phyloP scores from a whole-genome alignment of 306 rosid species.

The Gastrolobium bilobum region DNA sequence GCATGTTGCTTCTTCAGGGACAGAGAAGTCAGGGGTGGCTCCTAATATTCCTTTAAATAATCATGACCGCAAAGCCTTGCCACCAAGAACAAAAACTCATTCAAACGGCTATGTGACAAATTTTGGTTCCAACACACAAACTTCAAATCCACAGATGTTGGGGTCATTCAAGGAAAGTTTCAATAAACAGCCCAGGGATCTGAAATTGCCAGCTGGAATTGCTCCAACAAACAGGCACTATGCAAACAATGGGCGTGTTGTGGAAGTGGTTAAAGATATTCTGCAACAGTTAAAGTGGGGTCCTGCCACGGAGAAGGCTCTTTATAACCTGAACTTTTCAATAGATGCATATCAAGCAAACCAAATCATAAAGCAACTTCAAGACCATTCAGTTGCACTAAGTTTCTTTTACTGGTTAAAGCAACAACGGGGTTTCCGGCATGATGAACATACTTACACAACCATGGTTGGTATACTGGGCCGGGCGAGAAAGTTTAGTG shows the following conservation, averaged over 20 bases:
- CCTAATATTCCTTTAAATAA: slow-evolving; percentile 50
- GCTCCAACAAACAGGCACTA: slow-evolving; percentile 55
- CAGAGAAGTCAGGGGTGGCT: slow-evolving; percentile 55
- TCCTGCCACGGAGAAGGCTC: slow-evolving; percentile 78
- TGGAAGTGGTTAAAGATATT: slow-evolving; percentile 67
- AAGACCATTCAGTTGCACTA: slow-evolving; percentile 81
- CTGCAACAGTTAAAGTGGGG: slow-evolving; percentile 78
- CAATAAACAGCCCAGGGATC: slow-evolving; percentile 57
- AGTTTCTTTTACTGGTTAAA: slow-evolving; percentile 88
- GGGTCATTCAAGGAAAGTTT: slow-evolving; percentile 58
- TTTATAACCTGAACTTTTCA: slow-evolving; percentile 64
- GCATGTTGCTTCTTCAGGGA: slow-evolving; percentile 60
- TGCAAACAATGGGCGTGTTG: slow-evolving; percentile 57
- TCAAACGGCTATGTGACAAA: slow-evolving; percentile 56
- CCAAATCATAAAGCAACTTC: slow-evolving; percentile 86
- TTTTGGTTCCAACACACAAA: slow-evolving; percentile 57
- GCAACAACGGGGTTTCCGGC: slow-evolving; percentile 73
- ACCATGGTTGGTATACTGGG: slow-evolving; percentile 97
- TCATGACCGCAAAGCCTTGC: slow-evolving; percentile 56
- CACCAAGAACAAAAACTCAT: slow-evolving; percentile 64
- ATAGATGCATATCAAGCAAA: slow-evolving; percentile 89
- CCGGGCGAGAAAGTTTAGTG: slow-evolving; percentile 87
- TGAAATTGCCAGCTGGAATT: slow-evolving; percentile 58
- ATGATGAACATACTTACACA: slow-evolving; percentile 92
- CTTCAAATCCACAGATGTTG: slow-evolving; percentile 51